Evolutionary conservation across 2,329 filamentous ascomycete genomes (phyloP).

Genomic region (Huntiella savannae): DNA sequence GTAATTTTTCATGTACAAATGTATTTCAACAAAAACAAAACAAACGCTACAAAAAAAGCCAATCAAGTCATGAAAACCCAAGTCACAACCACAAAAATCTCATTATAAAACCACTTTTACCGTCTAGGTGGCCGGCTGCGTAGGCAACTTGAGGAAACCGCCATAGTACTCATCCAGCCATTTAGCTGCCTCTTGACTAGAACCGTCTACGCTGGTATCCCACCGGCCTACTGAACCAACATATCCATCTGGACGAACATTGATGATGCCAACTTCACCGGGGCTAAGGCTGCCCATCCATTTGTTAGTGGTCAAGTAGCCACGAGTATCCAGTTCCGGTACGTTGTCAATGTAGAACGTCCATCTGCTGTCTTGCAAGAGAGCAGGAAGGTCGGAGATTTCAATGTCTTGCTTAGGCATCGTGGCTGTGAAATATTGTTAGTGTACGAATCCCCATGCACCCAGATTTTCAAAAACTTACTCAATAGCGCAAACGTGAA

Average conservation of each 20-base stretch:
- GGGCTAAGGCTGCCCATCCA: slow-evolving; percentile 43
- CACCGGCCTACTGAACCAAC: slow-evolving; percentile 43
- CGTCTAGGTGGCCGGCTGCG: not conserved
- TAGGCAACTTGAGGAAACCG: slow-evolving; percentile 33
- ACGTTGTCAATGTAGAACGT: slow-evolving; percentile 54
- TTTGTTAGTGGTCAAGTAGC: slow-evolving; percentile 41
- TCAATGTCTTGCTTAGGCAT: slow-evolving; percentile 46
- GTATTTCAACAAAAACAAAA: not conserved
- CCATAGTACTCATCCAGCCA: slow-evolving; percentile 37
- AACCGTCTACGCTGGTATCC: slow-evolving; percentile 30
- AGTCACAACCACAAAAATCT: not conserved
- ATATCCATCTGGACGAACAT: slow-evolving; percentile 57
- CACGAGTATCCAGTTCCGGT: slow-evolving; percentile 33
- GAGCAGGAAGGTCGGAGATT: slow-evolving; percentile 40
- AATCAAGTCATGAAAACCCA: not conserved
- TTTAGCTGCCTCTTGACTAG: slow-evolving; percentile 30
- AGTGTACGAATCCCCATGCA: not conserved
- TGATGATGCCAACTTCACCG: slow-evolving; percentile 42
- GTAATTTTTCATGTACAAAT: not conserved
- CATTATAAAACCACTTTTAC: not conserved
- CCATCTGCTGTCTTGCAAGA: slow-evolving; percentile 48
- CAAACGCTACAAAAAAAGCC: not conserved
- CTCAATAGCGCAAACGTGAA: slow-evolving; percentile 54
- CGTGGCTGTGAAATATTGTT: slow-evolving; percentile 22
- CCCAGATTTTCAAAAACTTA: slow-evolving; percentile 19